A percentile compares a stretch with the other conserved stretches of the same genome.
Evolutionary conservation across 108 stramenopile species (phyloP).

Genomic region (Halocafeteria seosinensis): DNA sequence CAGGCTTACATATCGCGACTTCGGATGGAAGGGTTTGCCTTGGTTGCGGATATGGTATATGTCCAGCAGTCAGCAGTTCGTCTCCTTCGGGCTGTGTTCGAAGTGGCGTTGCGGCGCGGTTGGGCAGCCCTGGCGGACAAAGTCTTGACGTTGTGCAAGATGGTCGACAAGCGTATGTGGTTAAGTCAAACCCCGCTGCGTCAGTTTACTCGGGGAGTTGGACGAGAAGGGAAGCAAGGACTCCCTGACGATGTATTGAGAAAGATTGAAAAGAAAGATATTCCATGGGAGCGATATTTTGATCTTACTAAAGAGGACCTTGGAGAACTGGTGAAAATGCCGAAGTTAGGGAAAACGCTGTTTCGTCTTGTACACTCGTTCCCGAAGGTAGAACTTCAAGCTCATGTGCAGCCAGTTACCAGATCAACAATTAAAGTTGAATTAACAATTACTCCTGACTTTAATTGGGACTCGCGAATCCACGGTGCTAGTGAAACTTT

Average conservation of each 20-base stretch:
- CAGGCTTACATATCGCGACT: constrained; percentile 92
- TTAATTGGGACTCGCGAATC: constrained; percentile 66
- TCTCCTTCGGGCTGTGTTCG: constrained; percentile 85
- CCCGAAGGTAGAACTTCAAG: constrained; percentile 70
- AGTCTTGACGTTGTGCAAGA: constrained; percentile 69
- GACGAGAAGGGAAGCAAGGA: too few relatives aligned
- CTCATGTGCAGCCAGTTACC: constrained; percentile 86
- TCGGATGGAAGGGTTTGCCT: constrained; percentile 92
- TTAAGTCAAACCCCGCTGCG: constrained; percentile 80
- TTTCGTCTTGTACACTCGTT: constrained; percentile 92
- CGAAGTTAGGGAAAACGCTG: constrained; percentile 83
- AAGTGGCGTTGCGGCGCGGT: constrained; percentile 73
- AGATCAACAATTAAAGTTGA: constrained; percentile 80
- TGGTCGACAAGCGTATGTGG: constrained; percentile 85
- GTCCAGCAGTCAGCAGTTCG: constrained; percentile 91
- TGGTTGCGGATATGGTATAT: constrained; percentile 91
- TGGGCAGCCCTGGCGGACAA: constrained; percentile 82
- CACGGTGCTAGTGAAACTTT: constrained; percentile 73
- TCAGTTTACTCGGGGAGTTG: constrained; percentile 78
- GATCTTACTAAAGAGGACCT: constrained; percentile 84
- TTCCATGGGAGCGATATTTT: constrained; percentile 79
- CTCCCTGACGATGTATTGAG: constrained; percentile 71
- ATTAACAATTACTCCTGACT: constrained; percentile 67
- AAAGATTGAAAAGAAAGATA: constrained; percentile 85
- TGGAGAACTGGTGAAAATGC: constrained; percentile 77